Base-by-base conservation (phyloP, 352 stramenopile species). In the Pythium plurisporium region DNA sequence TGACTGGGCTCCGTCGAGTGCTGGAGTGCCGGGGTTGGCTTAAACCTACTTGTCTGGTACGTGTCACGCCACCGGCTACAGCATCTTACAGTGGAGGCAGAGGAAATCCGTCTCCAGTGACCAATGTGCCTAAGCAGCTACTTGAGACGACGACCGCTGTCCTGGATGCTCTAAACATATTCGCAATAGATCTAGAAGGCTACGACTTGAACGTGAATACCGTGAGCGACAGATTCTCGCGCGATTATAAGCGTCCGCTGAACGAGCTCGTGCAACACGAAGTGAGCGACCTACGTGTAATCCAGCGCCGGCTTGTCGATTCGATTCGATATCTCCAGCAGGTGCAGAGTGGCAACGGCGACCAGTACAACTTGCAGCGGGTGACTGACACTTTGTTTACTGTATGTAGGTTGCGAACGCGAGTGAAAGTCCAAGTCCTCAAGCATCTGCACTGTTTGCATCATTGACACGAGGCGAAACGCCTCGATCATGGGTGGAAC, bases 221-320 rank as follows among this genome's bases (percentile, higher is more conserved):
- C 0, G 15, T 72, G 0, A 19, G n/a, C 3, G 46, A 67, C 4
- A 48, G 45, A 15, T 72, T 49, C 20, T 43, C 43, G 15, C 20
- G 52, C 19, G 44, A 70, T 14, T 65, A 69, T 50, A 64, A 68
- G 42, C 38, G 41, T 5, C 59, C 64, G 34, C 31, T 75, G 5
- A 48, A 74, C 38, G 14, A 54, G 10, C 30, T 70, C 20, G 26
- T 72, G 5, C 55, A 53, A 3, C 33, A 40, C 30, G 67, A 75
- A 34, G 15, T 64, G 0, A 33, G 31, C 1, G 29, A 12, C 0
- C n/a, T 65, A 2, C 25, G 40, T 5, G 20, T 14, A 10, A 51
- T 53, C 0, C 58, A 37, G 9, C 44, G 45, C 12, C 23, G 38
- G 6, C 38, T 64, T 6, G 20, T 58, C 6, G 19, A 53, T 8